Conservation (phyloP, 2,329 filamentous ascomycete genomes). For the Rutstroemia sp. region DNA sequence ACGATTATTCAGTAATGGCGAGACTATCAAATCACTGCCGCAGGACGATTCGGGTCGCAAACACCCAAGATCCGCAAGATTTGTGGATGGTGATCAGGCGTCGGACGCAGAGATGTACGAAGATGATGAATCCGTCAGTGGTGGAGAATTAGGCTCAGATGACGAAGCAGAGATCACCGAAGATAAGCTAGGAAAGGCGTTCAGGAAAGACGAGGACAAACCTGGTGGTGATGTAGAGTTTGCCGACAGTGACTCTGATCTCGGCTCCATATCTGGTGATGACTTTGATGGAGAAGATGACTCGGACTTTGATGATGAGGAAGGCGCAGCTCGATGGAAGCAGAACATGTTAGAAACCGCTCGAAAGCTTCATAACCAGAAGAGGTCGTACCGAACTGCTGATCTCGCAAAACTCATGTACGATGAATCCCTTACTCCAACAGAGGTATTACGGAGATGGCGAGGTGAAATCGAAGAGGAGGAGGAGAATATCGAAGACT, state of each 20-base stretch:
- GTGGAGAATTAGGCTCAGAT: constrained; percentile 35
- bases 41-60: constrained; percentile 56
- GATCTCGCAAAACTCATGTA: constrained; percentile 89
- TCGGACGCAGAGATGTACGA: constrained; percentile 51
- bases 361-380: constrained; percentile 59
- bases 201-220: constrained; percentile 45
- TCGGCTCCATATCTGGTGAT: constrained; percentile 71
- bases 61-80: constrained; percentile 47
- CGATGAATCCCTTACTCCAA: constrained; percentile 67
- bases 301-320: constrained; percentile 36
- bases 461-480: constrained; percentile 55
- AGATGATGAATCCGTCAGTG: constrained; percentile 33
- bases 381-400: constrained; percentile 65
- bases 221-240: constrained; percentile 73
- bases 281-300: constrained; percentile 39
- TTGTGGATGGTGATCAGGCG: constrained; percentile 53
- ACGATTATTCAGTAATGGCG: constrained; percentile 75
- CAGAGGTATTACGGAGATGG: constrained; percentile 74
- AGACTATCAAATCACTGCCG: constrained; percentile 52
- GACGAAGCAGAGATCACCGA: constrained; percentile 52
- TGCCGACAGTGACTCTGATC: constrained; percentile 93
- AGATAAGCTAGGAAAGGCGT: constrained; percentile 53
- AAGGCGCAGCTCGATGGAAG: constrained; percentile 75
- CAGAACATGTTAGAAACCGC: constrained; percentile 74
- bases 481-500: constrained; percentile 51